A percentile compares a stretch with the other conserved stretches of the same genome.
Evolutionary conservation across 352 stramenopile genomes (phyloP).

Genomic region (Pythium grandisporangium): DNA sequence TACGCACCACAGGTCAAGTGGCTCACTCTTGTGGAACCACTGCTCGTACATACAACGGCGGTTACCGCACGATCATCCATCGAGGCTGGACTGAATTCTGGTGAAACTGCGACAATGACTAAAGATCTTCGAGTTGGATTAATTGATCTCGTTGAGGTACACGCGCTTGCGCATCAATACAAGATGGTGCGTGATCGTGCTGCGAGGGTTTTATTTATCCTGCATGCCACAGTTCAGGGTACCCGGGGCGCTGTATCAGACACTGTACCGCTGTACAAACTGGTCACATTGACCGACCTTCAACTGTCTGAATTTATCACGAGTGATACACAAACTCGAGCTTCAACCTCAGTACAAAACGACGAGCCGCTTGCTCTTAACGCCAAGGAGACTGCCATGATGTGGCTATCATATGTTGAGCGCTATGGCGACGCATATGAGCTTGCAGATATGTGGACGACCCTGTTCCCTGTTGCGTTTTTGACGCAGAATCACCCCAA

Average conservation of each 20-base stretch:
- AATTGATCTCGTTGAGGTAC: conserved; percentile 27
- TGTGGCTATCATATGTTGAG: conserved; percentile 49
- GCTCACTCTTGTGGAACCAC: conserved; percentile 41
- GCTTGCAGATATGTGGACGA: conserved; percentile 28
- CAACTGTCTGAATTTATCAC: neutral
- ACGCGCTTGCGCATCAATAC: conserved; percentile 61
- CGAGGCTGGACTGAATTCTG: no score
- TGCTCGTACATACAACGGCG: conserved; percentile 21
- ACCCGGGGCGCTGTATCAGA: neutral
- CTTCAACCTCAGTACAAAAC: no score
- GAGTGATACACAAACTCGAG: conserved; percentile 3
- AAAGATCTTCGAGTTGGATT: conserved; percentile 19
- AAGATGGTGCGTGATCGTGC: conserved; percentile 69
- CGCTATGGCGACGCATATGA: conserved; percentile 35
- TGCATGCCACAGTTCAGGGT: conserved; percentile 10
- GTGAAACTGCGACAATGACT: no score
- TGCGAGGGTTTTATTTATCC: conserved; percentile 47
- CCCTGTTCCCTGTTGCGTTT: conserved; percentile 56
- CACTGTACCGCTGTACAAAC: conserved; percentile 4
- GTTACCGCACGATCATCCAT: neutral
- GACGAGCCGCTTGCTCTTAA: conserved; percentile 19
- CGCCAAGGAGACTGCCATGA: conserved; percentile 60
- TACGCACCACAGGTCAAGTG: conserved; percentile 73
- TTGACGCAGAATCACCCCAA: conserved; percentile 60
- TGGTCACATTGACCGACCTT: conserved; percentile 4